Evolutionary conservation across 345 rosid species (phyloP).

Genomic region (Dovyalis caffra): DNA sequence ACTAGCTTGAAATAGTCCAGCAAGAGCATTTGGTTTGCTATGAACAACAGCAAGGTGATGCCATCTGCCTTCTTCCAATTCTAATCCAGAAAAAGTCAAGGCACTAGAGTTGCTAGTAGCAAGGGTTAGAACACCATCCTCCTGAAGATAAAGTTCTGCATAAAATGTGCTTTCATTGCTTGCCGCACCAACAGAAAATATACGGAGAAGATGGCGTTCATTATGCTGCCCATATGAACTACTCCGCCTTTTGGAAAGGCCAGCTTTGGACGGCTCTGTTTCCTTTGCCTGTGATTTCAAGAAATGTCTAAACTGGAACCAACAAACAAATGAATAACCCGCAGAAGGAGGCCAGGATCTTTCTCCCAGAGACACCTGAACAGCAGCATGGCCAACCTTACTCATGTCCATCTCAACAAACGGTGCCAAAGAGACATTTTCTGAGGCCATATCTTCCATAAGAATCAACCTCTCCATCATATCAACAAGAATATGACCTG

Average conservation of each 20-base stretch:
- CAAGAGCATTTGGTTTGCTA: constrained; percentile 99
- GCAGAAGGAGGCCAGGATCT: constrained; percentile 99
- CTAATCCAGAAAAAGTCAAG: constrained; percentile 92
- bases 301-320: constrained; percentile 90
- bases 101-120: constrained; percentile 91
- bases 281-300: constrained; percentile 68
- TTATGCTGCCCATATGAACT: constrained; percentile 50
- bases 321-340: constrained; percentile 97
- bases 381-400: constrained; percentile 91
- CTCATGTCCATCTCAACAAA: constrained; percentile 97
- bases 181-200: constrained; percentile 93
- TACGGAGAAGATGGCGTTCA: constrained; percentile 62
- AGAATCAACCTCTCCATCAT: constrained; percentile 93
- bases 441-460: constrained; percentile 76
- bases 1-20: constrained; percentile 99
- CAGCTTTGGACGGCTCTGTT: constrained; percentile 53
- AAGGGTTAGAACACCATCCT: constrained; percentile 90
- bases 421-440: constrained; percentile 86
- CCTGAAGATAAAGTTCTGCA: constrained; percentile 92
- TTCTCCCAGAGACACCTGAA: constrained; percentile 97
- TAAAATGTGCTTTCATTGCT: constrained; percentile 67
- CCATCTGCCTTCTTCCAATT: constrained; percentile 94
- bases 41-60: constrained; percentile 99
- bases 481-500: constrained; percentile 76
- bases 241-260: constrained; percentile 49